phyloP scores from a whole-genome alignment of 108 stramenopile species.

The Nitzschia sp. region DNA sequence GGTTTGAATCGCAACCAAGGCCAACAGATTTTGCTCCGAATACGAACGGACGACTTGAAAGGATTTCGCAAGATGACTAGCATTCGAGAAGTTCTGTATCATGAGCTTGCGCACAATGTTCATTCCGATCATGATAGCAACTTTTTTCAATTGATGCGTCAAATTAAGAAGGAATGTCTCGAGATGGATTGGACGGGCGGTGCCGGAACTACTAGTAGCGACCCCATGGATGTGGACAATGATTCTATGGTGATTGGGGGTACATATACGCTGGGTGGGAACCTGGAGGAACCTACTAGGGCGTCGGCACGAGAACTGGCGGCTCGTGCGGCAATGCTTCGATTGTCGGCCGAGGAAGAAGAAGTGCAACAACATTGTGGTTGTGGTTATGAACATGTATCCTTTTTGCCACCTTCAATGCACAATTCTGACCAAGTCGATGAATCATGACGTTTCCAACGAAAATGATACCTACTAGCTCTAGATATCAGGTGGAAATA shows the following conservation, averaged over 20 bases:
- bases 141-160: constrained; percentile 54
- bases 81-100: not conserved
- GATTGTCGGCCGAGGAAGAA: not conserved
- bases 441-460: no score
- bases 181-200: constrained; percentile 66
- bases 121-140: not conserved
- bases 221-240: not conserved
- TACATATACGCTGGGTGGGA: not conserved
- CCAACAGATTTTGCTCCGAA: constrained; percentile 65
- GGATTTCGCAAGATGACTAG: not conserved
- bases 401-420: not conserved
- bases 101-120: not conserved
- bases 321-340: not conserved
- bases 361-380: not conserved
- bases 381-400: not conserved
- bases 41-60: constrained; percentile 22
- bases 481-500: no score
- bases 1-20: constrained; percentile 83
- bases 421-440: no score
- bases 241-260: not conserved
- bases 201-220: constrained; percentile 1
- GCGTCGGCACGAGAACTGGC: not conserved
- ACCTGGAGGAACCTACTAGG: not conserved
- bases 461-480: no score
- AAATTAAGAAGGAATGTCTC: constrained; percentile 71